Percentiles rank a stretch among this genome's conserved stretches.
Evolutionary conservation across 1,139 yeast species (phyloP).

Genomic region (Hemisphaericaspora subhashii): DNA sequence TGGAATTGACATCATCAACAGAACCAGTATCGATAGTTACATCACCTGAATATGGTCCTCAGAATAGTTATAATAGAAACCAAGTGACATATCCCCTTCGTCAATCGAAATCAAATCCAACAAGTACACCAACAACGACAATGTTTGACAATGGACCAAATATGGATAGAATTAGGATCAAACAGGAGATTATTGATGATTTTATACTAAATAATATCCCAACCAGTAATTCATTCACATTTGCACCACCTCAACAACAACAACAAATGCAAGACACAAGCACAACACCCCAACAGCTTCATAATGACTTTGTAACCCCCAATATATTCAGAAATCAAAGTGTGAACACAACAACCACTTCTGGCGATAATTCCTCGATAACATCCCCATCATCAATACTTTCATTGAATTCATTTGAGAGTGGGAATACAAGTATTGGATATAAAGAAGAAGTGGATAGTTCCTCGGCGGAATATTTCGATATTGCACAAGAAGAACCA

Average conservation of each 20-base stretch:
- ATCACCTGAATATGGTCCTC: conserved; percentile 13
- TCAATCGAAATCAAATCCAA: conserved; percentile 11
- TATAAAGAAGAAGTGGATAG: conserved; percentile 24
- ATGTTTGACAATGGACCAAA: not conserved
- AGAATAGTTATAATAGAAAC: conserved; percentile 2
- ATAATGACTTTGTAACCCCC: conserved; percentile 17
- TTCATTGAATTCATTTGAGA: conserved; percentile 26
- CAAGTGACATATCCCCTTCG: conserved; percentile 9
- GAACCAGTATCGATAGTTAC: conserved; percentile 6
- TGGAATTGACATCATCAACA: not conserved
- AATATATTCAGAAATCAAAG: conserved; percentile 17
- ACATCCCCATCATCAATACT: conserved; percentile 39
- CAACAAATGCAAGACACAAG: conserved; percentile 2
- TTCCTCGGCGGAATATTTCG: conserved; percentile 5
- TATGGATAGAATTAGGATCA: conserved; percentile 31
- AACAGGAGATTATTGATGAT: conserved; percentile 45
- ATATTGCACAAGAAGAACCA: conserved; percentile 5
- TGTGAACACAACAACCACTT: conserved; percentile 9
- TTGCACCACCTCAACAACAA: conserved; percentile 1
- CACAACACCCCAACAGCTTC: not conserved
- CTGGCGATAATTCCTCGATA: conserved; percentile 19
- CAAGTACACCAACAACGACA: conserved; percentile 2
- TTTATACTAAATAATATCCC: conserved; percentile 41
- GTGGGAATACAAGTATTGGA: conserved; percentile 11
- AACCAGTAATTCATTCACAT: conserved; percentile 5